Base-by-base conservation (phyloP, 1,284 basidiomycete species). In the Pascua guehoae region DNA sequence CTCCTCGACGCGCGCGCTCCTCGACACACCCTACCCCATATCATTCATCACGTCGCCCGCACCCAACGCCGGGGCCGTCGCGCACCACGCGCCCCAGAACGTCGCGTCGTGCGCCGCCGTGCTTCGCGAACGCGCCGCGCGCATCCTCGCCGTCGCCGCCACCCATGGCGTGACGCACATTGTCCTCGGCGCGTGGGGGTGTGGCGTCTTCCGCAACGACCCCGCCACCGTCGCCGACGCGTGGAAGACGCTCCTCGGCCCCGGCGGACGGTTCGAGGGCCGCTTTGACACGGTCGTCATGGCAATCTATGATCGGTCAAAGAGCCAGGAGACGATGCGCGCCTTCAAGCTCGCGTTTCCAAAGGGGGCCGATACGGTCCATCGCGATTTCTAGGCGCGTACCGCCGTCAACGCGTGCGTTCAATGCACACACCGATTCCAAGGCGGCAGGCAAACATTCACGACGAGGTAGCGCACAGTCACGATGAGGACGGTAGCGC, bases 141-240 rank as follows among this genome's bases (percentile, higher is more conserved):
- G 60, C 18, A 43, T 62, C 18, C 53, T 62, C 4, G 60, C 60
- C 1, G 41, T 62, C 2, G 54, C 53, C 3, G 48, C 48, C 2
- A 18, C 43, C 14, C 56, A 56, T 24, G 36, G 43, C 14, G 57
- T 54, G 0, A n/a, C 16, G n/a, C 42, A 39, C 1, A 45, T 62
- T 38, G 60, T 62, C 32, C 60, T 62, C 41, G 60, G 60, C 38
- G 60, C 60, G 4, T 62, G 60, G 60, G 60, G 60, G 1, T 58
- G 56, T 17, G 60, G 60, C 18, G 60, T 62, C 45, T 62, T 62
- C 51, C 54, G 49, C 14, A 62, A 62, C 56, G 39, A 41, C 15
- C 60, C 57, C 2, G 18, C 12, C 14, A 24, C 16, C 4, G 57
- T 62, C 8, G 56, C 57, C 14, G 8, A 15, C n/a, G 24, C 54